Percentiles rank a stretch among this genome's conserved stretches.
Evolutionary conservation across 805 yeast species (phyloP).

Genomic region (Candida glaebosa): DNA sequence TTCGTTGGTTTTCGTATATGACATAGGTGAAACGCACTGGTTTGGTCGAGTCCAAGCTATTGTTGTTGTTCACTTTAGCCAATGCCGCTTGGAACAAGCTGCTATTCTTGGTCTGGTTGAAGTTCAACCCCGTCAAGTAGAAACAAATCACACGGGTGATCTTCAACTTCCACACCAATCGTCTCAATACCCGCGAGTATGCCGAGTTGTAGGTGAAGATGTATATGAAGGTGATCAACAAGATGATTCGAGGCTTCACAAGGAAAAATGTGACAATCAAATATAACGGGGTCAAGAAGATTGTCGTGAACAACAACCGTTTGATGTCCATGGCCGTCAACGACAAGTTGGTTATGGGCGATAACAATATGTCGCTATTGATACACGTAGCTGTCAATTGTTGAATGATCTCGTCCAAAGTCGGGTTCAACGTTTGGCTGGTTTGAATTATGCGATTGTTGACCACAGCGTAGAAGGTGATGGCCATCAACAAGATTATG

Average conservation of each 20-base stretch:
- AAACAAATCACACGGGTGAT: slow-evolving; percentile 67
- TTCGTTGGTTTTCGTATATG: slow-evolving; percentile 88
- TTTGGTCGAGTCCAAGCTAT: slow-evolving; percentile 20
- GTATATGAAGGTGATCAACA: slow-evolving; percentile 57
- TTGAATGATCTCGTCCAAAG: slow-evolving; percentile 81
- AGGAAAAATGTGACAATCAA: slow-evolving; percentile 64
- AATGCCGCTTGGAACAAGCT: slow-evolving; percentile 54
- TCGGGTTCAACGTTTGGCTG: slow-evolving; percentile 59
- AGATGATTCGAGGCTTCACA: slow-evolving; percentile 64
- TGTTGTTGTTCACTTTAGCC: slow-evolving; percentile 45
- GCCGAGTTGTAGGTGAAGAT: slow-evolving; percentile 82
- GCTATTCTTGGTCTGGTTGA: slow-evolving; percentile 43
- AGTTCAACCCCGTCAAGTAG: slow-evolving; percentile 84
- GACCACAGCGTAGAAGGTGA: slow-evolving; percentile 58
- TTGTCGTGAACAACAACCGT: slow-evolving; percentile 76
- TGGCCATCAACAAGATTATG: slow-evolving; percentile 57
- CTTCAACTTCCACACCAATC: slow-evolving; percentile 80
- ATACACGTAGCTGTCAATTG: slow-evolving; percentile 70
- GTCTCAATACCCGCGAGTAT: slow-evolving; percentile 79
- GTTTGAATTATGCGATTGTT: slow-evolving; percentile 55
- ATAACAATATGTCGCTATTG: slow-evolving; percentile 70
- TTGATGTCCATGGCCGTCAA: slow-evolving; percentile 76
- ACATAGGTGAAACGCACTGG: slow-evolving; percentile 87
- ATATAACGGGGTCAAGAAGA: slow-evolving; percentile 83
- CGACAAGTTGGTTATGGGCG: slow-evolving; percentile 75